Evolutionary conservation across 768 basidiomycete species (phyloP), one percentile per base, ranked within the genome.

Genomic region (Tylopilus rubrobrunneus): DNA sequence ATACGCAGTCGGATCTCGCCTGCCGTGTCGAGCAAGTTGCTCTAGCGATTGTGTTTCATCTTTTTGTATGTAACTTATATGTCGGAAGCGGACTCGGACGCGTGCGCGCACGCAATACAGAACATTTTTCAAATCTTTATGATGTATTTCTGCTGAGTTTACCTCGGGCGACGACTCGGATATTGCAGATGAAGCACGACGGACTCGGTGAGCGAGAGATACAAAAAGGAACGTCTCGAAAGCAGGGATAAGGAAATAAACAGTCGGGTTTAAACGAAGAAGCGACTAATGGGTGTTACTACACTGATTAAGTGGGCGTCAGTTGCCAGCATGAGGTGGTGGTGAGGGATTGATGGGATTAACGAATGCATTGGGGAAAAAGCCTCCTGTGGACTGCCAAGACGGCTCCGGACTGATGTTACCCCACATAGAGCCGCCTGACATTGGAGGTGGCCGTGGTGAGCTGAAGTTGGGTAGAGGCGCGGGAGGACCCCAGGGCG

Each of bases 21-120:
- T 43, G 93, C 96, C 42, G 87, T 87, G 45, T 96, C 93, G 58
- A 92, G 90, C 71, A 99, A 99, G 73, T 73, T 98, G 66, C 69
- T 87, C 64, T 88, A 46, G 44, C 27, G 34, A n/a, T 34, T 5
- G 34, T 34, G 34, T 34, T 34, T 15, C 34, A 15, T 23, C 45
- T 31, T 47, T 28, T 45, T 29, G 5, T 43, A 43, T 44, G 49
- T 50, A 50, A 50, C 44, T 45, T 45, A 29, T 45, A 29, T 51
- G 43, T 19, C 31, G 17, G 15, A 37, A 37, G 29, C 31, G 29
- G 19, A 10, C 39, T 40, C 39, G 19, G 7, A 6, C 37, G 7
- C 39, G 39, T n/a, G 19, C 25, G 25, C n/a, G n/a, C n/a, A 5
- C 25, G 25, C 25, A 31, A 40, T 40, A 41, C 21, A 23, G 21